Percentiles rank a stretch among this genome's conserved stretches.
phyloP scores from a whole-genome alignment of 2,329 filamentous ascomycete genomes.

The Diplocarpon rosae region DNA sequence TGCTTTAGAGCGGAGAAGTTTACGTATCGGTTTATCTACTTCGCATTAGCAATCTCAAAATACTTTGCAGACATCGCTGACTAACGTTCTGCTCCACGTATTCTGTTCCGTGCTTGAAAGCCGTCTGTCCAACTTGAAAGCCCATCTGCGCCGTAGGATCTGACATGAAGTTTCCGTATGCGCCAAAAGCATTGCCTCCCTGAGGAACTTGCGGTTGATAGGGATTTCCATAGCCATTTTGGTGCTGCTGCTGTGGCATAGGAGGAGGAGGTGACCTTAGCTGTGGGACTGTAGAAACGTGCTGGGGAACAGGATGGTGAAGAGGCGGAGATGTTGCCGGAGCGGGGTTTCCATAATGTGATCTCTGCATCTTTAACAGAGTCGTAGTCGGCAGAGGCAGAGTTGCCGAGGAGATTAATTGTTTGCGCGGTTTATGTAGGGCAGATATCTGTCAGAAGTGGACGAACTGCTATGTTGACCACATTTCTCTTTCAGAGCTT shows the following conservation, averaged over 20 bases:
- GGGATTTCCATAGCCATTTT: conserved; percentile 58
- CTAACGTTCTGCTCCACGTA: conserved; percentile 88
- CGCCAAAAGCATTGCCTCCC: conserved; percentile 46
- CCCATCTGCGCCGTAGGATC: conserved; percentile 93
- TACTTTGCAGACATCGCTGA: too few relatives aligned
- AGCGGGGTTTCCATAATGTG: conserved; percentile 60
- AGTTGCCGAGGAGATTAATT: background rate
- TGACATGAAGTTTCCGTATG: conserved; percentile 88
- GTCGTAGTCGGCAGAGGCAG: background rate
- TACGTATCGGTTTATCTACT: conserved; percentile 68
- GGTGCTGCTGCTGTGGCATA: conserved; percentile 53
- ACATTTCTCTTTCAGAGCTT: conserved; percentile 5
- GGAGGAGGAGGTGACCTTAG: conserved; percentile 88
- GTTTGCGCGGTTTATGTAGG: background rate
- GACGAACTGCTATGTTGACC: background rate
- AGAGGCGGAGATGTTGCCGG: conserved; percentile 75
- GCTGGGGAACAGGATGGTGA: conserved; percentile 94
- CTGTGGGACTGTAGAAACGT: conserved; percentile 96
- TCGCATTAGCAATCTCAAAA: conserved; percentile 8
- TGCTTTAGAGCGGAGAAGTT: conserved; percentile 91
- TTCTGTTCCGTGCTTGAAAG: conserved; percentile 83
- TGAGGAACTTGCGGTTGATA: conserved; percentile 51
- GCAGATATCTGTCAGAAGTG: conserved; percentile 1
- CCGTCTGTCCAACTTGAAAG: conserved; percentile 85
- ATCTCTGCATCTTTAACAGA: conserved; percentile 61